Base-by-base conservation (phyloP, 345 rosid species). In the Hibiscus trionum region DNA sequence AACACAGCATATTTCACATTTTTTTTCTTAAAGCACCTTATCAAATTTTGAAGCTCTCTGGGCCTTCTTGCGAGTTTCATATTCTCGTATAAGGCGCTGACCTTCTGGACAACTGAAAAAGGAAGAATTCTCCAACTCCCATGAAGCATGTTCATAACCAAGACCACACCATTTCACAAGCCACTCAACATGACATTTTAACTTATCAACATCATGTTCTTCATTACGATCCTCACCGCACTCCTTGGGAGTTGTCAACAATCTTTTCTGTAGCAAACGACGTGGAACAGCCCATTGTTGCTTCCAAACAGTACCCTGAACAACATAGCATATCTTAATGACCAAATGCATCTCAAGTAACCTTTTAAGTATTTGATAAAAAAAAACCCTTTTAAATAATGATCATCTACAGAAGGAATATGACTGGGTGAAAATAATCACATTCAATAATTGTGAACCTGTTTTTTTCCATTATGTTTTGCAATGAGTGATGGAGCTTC, bases 141-240 rank as follows among this genome's bases (percentile, higher is more conserved):
- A 87, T 2, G 89, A 79, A 61, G 84, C 84, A 66, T 82, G 78
- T 67, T 81, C 88, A 73, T 87, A 87, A 71, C 71, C 84, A 76
- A 87, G 91, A 73, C 87, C 81, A 72, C 67, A 39, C 91, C 91
- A 87, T 73, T 87, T 82, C 58, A 87, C 91, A 76, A 87, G 87
- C 89, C 91, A 87, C 64, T 85, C 86, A 50, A 42, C 71, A 49
- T 63, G 76, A 72, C 83, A 82, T 17, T 50, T 75, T 17, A 33
- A 21, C 76, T 64, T 37, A 21, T 61, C 44, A 67, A 12, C 24
- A 50, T 27, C 58, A 31, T 50, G 26, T 15, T 11, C 71, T 67
- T 67, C 9, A 49, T 7, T 19, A 67, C 16, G 59, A 16, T 27
- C 26, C 66, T 73, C 77, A 57, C 46, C 75, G 58, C 16, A 50